A percentile compares a stretch with the other conserved stretches of the same genome.
Conservation (phyloP, 352 stramenopile species). For the Pelagophyceae sp. region DNA sequence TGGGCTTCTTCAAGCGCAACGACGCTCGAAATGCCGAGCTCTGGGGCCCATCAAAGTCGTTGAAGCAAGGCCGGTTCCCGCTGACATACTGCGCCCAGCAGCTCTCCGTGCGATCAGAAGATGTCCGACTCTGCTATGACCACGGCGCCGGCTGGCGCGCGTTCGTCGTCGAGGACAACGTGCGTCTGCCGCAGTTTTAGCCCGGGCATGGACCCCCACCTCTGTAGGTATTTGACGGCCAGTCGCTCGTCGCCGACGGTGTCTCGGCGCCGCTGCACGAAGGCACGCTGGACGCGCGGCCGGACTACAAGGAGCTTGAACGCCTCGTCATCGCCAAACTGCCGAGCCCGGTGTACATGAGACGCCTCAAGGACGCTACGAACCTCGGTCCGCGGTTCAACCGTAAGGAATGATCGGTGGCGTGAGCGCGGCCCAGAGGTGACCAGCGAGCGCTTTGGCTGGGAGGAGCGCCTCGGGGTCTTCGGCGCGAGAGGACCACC, state of each 20-base stretch:
- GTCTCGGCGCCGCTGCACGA: not conserved
- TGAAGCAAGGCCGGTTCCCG: not conserved
- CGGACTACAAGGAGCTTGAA: not conserved
- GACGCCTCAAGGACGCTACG: not conserved
- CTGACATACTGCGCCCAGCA: not conserved
- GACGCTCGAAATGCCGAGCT: no score
- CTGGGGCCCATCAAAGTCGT: not conserved
- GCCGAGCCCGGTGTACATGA: not conserved
- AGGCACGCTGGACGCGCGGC: not conserved
- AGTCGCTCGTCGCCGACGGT: not conserved
- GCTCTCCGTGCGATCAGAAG: not conserved
- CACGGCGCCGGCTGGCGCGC: constrained; percentile 1
- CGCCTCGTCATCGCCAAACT: not conserved
- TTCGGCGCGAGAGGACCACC: no score
- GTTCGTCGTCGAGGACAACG: constrained; percentile 2
- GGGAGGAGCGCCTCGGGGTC: no score
- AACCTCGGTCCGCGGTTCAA: not conserved
- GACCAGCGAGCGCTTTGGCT: no score
- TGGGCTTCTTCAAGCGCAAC: not conserved
- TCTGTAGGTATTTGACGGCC: constrained; percentile 3
- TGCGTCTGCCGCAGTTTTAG: no score
- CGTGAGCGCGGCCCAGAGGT: no score
- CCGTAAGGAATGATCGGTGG: not conserved
- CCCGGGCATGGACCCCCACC: no score
- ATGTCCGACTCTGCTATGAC: not conserved